Percentiles rank a stretch among this genome's conserved stretches.
Conservation (phyloP, 345 rosid species). For the Corchorus capsularis region DNA sequence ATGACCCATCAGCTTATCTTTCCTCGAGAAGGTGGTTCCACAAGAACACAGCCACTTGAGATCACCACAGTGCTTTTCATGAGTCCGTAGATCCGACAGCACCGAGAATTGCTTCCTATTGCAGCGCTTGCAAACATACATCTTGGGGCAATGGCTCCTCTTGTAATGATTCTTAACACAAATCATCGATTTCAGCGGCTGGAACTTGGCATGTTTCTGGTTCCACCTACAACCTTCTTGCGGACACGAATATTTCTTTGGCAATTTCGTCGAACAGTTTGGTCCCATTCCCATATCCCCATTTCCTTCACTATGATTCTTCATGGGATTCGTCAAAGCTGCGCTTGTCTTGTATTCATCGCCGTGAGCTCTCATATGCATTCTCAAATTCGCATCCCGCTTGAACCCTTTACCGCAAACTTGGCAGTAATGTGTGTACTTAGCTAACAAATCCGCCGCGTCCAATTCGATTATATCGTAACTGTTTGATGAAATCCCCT, state of each 20-base stretch:
- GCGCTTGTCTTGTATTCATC: slow-evolving; percentile 77
- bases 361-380: slow-evolving; percentile 98
- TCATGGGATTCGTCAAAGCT: slow-evolving; percentile 67
- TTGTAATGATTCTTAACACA: slow-evolving; percentile 93
- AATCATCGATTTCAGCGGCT: slow-evolving; percentile 83
- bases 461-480: slow-evolving; percentile 62
- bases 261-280: slow-evolving; percentile 23
- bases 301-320: slow-evolving; percentile 21
- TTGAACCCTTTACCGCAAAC: slow-evolving; percentile 90
- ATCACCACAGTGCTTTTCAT: slow-evolving; percentile 91
- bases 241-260: slow-evolving; percentile 74
- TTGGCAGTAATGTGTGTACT: slow-evolving; percentile 84
- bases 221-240: slow-evolving; percentile 90
- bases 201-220: slow-evolving; percentile 76
- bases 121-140: slow-evolving; percentile 86
- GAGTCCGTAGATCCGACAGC: slow-evolving; percentile 85
- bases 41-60: slow-evolving; percentile 85
- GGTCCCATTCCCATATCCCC: slow-evolving; percentile 5
- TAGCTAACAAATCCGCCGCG: slow-evolving; percentile 65
- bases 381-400: slow-evolving; percentile 87
- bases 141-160: slow-evolving; percentile 91
- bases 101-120: slow-evolving; percentile 80
- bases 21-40: slow-evolving; percentile 84
- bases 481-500: slow-evolving; percentile 10
- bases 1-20: slow-evolving; percentile 85